Evolutionary conservation across 2,329 filamentous ascomycete genomes (phyloP).

Genomic region (Penicillium brasilianum): DNA sequence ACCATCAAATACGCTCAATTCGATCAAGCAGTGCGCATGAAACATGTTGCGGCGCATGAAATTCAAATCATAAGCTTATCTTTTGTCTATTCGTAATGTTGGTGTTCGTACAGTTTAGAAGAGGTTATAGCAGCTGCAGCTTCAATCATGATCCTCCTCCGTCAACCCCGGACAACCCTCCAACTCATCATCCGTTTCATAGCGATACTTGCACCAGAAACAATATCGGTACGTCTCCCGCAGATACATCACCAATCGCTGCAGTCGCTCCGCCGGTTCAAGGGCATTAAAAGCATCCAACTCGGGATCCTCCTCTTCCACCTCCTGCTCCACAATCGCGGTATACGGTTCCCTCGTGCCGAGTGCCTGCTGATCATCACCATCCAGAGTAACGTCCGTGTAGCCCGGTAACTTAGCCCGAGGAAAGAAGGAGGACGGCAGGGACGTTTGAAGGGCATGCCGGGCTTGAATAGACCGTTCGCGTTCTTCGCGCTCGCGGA

Average conservation of each 20-base stretch:
- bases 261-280: constrained; percentile 68
- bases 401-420: constrained; percentile 64
- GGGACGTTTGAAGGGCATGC: constrained; percentile 39
- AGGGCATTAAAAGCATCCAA: constrained; percentile 78
- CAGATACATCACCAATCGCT: constrained; percentile 69
- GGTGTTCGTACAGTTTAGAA: background rate
- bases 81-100: background rate
- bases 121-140: background rate
- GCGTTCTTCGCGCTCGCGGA: constrained; percentile 70
- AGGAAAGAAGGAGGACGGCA: constrained; percentile 43
- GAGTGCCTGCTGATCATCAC: constrained; percentile 72
- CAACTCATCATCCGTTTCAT: constrained; percentile 68
- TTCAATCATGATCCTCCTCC: constrained; percentile 80
- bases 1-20: background rate
- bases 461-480: constrained; percentile 43
- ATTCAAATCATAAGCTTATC: background rate
- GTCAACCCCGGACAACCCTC: constrained; percentile 86
- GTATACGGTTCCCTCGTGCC: constrained; percentile 56
- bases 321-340: constrained; percentile 55
- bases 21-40: background rate
- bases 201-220: constrained; percentile 93
- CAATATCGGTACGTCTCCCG: constrained; percentile 79
- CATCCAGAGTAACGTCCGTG: constrained; percentile 71
- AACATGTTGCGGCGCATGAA: background rate
- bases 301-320: constrained; percentile 76